Evolutionary conservation across 2,329 filamentous ascomycete species (phyloP), one percentile per base, ranked within the genome.

Genomic region (Emergomyces pasteurianus): DNA sequence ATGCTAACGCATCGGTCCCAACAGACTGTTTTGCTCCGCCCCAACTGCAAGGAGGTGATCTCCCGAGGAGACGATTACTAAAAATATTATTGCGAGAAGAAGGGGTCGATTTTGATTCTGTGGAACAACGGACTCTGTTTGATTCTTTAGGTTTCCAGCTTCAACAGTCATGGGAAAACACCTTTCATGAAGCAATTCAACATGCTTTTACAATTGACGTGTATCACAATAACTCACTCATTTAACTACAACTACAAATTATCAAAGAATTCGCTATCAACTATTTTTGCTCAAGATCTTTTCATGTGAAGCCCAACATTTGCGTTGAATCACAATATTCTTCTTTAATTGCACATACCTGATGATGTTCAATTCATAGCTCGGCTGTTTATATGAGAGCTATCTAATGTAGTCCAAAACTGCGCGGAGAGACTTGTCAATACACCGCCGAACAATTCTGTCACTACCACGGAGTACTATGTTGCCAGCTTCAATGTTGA

Each of bases 41-140:
- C 74, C 58, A 71, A 71, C 31, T 66, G 68, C 47, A 83, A 82
- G 65, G 81, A 83, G 65, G 72, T 83, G 23, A 69, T 82, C 21
- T 81, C 79, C 66, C 79, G 80, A 50, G 79, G 81, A 28, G 73
- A 75, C 18, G 80, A 83, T 69, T 83, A 82, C 64, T 82, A 69
- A 68, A 31, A 34, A 53, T n/a, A n/a, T n/a, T n/a, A 36, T 3
- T 36, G 28, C 23, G 50, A 16, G n/a, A 53, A 16, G 4, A 58
- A 23, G 14, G 14, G 6, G 9, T 52, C 31, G 4, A 26, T 9
- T 52, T 52, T 36, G 28, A 36, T 36, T 36, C 8, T 10, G 31
- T 3, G 31, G 7, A 31, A 7, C 3, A 31, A 31, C 31, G 3
- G 7, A 7, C 7, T 31, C 3, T 31, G 7, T 31, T 31, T 31